phyloP scores from a whole-genome alignment of 2,329 filamentous ascomycete genomes.

The Monosporascus cannonballus region DNA sequence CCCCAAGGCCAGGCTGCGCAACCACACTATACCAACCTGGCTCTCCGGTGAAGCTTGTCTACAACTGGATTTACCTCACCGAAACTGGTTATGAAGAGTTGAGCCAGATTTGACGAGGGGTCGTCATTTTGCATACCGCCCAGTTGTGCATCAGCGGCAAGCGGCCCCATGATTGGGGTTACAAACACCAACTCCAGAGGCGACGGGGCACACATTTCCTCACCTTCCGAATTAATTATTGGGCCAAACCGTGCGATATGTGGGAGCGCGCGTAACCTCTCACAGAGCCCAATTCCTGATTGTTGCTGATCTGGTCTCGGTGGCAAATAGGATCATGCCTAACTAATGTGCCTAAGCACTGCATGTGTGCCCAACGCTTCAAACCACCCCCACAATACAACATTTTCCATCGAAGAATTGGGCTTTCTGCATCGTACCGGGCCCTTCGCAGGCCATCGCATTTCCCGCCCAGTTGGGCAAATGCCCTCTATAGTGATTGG shows the following conservation, averaged over 20 bases:
- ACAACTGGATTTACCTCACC: background rate
- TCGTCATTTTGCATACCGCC: background rate
- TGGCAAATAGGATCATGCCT: slow-evolving; percentile 1
- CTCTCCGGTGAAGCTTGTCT: background rate
- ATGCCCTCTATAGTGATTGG: background rate
- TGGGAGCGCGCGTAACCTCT: background rate
- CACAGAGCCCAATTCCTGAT: background rate
- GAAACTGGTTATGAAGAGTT: background rate
- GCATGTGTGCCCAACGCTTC: background rate
- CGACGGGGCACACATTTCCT: background rate
- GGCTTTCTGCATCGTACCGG: background rate
- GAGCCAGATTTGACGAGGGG: background rate
- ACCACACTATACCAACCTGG: background rate
- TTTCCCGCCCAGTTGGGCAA: background rate
- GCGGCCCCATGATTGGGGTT: background rate
- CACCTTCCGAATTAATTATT: background rate
- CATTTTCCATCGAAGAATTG: background rate
- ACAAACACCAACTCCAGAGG: background rate
- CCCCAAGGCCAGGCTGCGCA: no score
- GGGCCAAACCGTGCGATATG: background rate
- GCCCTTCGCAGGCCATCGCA: background rate
- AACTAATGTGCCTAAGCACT: background rate
- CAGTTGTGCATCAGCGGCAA: background rate
- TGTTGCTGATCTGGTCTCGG: background rate
- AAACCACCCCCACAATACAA: background rate